These are phyloP conservation scores for Castanea mollissima DNA, from an alignment of 306 rosid genomes.

Conservation along the genomic window DNA sequence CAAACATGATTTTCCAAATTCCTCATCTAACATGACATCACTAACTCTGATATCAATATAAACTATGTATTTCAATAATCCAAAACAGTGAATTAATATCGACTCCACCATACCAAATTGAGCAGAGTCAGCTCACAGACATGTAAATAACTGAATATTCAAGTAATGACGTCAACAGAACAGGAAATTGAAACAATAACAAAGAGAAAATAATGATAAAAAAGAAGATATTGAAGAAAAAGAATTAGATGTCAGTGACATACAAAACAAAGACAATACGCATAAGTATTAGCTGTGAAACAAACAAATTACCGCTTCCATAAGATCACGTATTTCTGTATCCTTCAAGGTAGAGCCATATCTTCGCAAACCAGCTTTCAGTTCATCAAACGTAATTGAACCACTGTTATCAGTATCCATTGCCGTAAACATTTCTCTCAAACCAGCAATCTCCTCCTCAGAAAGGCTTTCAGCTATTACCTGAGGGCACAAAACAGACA, in stretches of 20 bases:
- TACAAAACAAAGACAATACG: not conserved
- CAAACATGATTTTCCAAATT: not conserved
- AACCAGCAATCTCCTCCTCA: slow-evolving; percentile 96
- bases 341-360: slow-evolving; percentile 95
- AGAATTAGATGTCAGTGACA: not conserved
- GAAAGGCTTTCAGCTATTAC: slow-evolving; percentile 97
- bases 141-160: not conserved
- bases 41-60: not conserved
- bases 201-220: not conserved
- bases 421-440: slow-evolving; percentile 85
- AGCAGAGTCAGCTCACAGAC: not conserved
- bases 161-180: not conserved
- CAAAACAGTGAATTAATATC: not conserved
- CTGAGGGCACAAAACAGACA: slow-evolving; percentile 43
- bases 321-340: slow-evolving; percentile 88
- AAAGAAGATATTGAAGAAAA: not conserved
- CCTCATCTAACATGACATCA: not conserved
- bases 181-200: not conserved
- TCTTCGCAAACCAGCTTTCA: slow-evolving; percentile 93
- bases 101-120: not conserved
- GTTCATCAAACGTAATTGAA: slow-evolving; percentile 94
- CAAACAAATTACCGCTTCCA: slow-evolving; percentile 74
- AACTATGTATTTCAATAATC: not conserved
- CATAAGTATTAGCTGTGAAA: slow-evolving; percentile 7
- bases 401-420: slow-evolving; percentile 98